Conservation (phyloP, 208 protist species). For the Leishmania major region DNA sequence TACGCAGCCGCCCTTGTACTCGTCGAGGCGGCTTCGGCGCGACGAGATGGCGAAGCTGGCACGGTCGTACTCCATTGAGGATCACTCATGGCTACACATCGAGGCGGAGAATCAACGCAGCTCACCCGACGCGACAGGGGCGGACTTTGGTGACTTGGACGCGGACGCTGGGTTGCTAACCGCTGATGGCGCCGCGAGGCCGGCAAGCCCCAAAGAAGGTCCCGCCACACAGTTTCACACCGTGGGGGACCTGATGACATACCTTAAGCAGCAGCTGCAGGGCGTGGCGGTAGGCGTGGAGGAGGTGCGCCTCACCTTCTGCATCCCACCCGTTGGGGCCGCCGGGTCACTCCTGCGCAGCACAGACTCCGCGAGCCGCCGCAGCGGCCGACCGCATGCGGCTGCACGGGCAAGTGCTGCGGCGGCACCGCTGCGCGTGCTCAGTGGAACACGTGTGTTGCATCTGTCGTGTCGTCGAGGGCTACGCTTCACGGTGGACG, state of each 20-base stretch:
- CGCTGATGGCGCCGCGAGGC: background rate
- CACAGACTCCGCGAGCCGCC: background rate
- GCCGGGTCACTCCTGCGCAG: background rate
- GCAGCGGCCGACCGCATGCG: background rate
- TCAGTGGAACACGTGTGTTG: conserved; percentile 21
- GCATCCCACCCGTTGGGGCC: conserved; percentile 21
- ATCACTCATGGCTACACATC: conserved; percentile 12
- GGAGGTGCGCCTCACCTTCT: conserved; percentile 36
- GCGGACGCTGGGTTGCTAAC: background rate
- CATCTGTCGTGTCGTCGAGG: conserved; percentile 30
- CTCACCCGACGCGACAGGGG: background rate
- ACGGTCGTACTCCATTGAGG: conserved; percentile 32
- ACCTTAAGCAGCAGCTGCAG: conserved; percentile 39
- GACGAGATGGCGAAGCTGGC: conserved; percentile 11
- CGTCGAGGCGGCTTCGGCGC: background rate
- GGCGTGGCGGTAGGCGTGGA: conserved; percentile 31
- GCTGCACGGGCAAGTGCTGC: background rate
- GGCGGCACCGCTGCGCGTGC: background rate
- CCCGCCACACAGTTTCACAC: conserved; percentile 25
- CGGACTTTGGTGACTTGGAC: background rate
- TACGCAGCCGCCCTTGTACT: background rate
- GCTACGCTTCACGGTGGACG: conserved; percentile 32
- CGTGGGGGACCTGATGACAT: conserved; percentile 37
- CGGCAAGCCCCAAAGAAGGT: background rate
- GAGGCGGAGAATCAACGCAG: background rate